Conservation (phyloP, 139 green algal genomes). For the Chlamydomonas eustigma region DNA sequence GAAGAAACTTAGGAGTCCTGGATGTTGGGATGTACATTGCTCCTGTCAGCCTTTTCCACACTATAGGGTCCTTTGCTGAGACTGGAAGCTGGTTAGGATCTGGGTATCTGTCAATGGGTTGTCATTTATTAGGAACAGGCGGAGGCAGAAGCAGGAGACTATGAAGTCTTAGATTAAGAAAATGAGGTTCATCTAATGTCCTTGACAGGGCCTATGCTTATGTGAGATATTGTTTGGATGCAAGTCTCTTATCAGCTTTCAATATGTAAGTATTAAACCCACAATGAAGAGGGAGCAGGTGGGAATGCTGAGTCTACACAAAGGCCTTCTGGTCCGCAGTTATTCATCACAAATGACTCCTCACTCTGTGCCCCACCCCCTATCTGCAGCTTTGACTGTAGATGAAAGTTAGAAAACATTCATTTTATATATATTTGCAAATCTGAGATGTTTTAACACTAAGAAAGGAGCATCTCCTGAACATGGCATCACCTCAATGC, state of each 20-base stretch:
- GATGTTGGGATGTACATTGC: slow-evolving; percentile 33
- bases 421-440: background rate
- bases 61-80: slow-evolving; percentile 13
- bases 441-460: background rate
- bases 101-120: slow-evolving; percentile 17
- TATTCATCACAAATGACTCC: slow-evolving; percentile 21
- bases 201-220: no score
- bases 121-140: background rate
- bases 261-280: no score
- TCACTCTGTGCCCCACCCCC: slow-evolving; percentile 18
- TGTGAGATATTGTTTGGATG: no score
- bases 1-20: slow-evolving; percentile 20
- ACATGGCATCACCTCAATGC: slow-evolving; percentile 26
- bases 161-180: background rate
- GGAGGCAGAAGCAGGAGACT: background rate
- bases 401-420: background rate
- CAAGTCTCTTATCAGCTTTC: no score
- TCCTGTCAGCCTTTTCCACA: slow-evolving; percentile 32
- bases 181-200: no score
- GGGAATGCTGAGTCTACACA: slow-evolving; percentile 35
- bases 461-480: no score
- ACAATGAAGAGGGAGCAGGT: slow-evolving; percentile 27
- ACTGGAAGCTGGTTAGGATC: slow-evolving; percentile 27
- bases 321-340: slow-evolving; percentile 16
- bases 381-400: slow-evolving; percentile 27